Evolutionary conservation across 1,284 basidiomycete genomes (phyloP).

Genomic region (Puccinia polysora): DNA sequence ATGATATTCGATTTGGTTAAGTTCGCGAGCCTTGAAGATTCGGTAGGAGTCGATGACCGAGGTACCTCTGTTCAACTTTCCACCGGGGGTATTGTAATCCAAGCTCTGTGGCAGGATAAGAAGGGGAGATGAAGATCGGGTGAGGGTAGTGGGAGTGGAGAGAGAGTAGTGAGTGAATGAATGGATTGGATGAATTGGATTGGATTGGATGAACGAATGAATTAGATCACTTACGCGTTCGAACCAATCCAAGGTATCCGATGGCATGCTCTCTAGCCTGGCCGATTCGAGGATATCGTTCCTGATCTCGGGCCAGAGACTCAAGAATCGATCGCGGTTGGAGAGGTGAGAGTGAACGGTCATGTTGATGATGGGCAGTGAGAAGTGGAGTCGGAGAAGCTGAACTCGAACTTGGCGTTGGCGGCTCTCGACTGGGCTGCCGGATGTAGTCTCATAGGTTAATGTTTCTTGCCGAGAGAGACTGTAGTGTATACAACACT

Average conservation of each 20-base stretch:
- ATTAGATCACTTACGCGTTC: slow-evolving; percentile 61
- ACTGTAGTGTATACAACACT: no score
- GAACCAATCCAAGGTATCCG: slow-evolving; percentile 77
- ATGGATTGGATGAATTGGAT: not conserved
- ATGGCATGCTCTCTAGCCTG: slow-evolving; percentile 68
- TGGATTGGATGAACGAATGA: slow-evolving; percentile 3
- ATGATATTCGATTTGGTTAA: slow-evolving; percentile 77
- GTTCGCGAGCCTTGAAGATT: slow-evolving; percentile 69
- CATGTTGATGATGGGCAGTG: no score
- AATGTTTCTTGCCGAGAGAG: no score
- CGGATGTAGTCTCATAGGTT: no score
- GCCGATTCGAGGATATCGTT: slow-evolving; percentile 64
- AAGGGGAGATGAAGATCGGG: not conserved
- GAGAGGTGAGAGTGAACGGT: slow-evolving; percentile 20
- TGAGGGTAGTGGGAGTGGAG: not conserved
- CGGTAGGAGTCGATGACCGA: slow-evolving; percentile 89
- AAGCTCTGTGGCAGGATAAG: slow-evolving; percentile 63
- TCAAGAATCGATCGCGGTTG: slow-evolving; percentile 55
- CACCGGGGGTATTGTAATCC: slow-evolving; percentile 90
- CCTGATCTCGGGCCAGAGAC: slow-evolving; percentile 59
- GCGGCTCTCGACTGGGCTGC: no score
- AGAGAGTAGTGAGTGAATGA: not conserved
- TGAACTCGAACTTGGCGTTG: no score
- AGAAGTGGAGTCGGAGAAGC: no score
- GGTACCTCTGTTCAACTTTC: slow-evolving; percentile 90